Base-by-base conservation (phyloP, 208 protist species). In the Sergeia podlipaevii region DNA sequence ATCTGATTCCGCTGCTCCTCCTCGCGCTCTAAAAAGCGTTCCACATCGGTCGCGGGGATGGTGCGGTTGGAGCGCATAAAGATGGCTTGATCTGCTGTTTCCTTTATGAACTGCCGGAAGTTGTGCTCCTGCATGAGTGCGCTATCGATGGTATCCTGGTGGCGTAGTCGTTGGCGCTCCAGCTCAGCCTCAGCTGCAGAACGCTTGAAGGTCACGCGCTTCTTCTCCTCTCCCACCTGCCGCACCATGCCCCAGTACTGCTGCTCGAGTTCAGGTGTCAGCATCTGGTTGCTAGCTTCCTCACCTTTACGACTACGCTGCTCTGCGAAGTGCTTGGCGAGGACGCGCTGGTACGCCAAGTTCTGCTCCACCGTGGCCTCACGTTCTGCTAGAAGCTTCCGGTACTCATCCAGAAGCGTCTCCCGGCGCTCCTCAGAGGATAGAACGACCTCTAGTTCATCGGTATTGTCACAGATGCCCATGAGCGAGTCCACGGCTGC, bases 51-150 rank as follows among this genome's bases (percentile, higher is more conserved):
- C 41, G 32, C 49, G 18, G 90, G 77, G 34, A 97, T 85, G 32
- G 71, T 74, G 4, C 75, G 58, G 49, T 84, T 94, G 0, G 82
- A 85, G 36, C 91, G 79, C 54, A 86, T 74, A 54, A 89, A 96
- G 20, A 57, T 58, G 18, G 81, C 77, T 1, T 30, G 41, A 39
- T 46, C 49, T 6, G 86, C 76, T 23, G 85, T 44, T 30, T 81
- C 72, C 29, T 68, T 65, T 10, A 95, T 83, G 61, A 78, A 89
- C 53, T 89, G 34, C 37, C 76, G 69, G 51, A 94, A 93, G 50
- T 76, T 72, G 26, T 73, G 53, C 52, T 95, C 89, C 65, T 88
- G 79, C 60, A 50, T 50, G 2, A 68, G 38, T 2, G 67, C 77
- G 41, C 74, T 70, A 15, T 90, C 77, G 50, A 91, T 85, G 23